phyloP scores from a whole-genome alignment of 495 filamentous ascomycete genomes.

The Neurospora sublineolata region DNA sequence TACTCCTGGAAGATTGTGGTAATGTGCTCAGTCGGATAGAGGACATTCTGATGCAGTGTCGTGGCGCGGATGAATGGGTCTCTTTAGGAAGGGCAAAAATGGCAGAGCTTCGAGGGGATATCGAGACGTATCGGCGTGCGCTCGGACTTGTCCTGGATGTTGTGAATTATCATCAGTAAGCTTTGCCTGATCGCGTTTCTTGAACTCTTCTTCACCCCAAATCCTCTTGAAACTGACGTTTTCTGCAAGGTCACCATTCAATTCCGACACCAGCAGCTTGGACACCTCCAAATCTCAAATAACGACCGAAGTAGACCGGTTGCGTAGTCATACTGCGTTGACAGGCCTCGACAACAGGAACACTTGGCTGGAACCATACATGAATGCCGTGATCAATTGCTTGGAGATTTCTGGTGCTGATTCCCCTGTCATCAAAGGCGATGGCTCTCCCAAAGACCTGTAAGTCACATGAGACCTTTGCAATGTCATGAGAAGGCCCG shows the following conservation, averaged over 20 bases:
- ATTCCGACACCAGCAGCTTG: background rate
- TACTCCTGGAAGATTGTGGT: conserved; percentile 12
- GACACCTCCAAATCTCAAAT: background rate
- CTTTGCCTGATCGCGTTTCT: background rate
- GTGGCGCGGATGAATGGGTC: conserved; percentile 10
- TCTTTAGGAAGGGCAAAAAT: conserved; percentile 6
- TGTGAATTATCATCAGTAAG: conserved; percentile 8
- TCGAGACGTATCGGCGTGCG: conserved; percentile 11
- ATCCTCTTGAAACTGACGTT: background rate
- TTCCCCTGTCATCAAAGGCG: background rate
- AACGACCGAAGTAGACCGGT: conserved; percentile 6
- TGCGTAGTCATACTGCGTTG: background rate
- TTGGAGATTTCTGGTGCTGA: background rate
- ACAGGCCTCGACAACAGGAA: background rate
- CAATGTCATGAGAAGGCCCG: background rate
- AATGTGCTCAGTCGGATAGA: conserved; percentile 11
- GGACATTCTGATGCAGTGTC: conserved; percentile 7
- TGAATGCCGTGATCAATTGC: conserved; percentile 9
- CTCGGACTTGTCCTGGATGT: conserved; percentile 15
- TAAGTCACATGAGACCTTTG: background rate
- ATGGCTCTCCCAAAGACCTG: background rate
- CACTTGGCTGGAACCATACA: conserved; percentile 4
- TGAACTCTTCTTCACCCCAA: background rate
- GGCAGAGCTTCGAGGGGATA: conserved; percentile 1
- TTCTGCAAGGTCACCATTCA: background rate